Conservation (phyloP, 208 protist genomes). For the Trypanosoma vivax region DNA sequence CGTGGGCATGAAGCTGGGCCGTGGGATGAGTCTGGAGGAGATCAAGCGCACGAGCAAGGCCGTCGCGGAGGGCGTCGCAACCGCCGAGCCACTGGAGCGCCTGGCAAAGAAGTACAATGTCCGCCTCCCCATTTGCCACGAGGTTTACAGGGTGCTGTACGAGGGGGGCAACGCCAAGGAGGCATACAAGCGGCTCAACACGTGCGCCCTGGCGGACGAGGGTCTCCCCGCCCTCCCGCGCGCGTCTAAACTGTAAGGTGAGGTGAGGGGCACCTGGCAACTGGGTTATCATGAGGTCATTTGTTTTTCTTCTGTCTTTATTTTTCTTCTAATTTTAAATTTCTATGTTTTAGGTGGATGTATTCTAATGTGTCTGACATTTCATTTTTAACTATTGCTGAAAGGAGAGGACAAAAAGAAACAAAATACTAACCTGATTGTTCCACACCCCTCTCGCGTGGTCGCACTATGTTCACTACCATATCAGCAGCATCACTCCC, state of each 20-base stretch:
- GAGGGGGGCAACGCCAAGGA: conserved; percentile 25
- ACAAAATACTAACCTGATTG: too few species aligned
- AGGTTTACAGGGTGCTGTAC: conserved; percentile 72
- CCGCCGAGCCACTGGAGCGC: conserved; percentile 60
- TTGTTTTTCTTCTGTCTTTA: too few species aligned
- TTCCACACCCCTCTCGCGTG: too few species aligned
- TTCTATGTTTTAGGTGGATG: too few species aligned
- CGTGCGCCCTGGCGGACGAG: conserved; percentile 35
- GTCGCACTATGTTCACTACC: too few species aligned
- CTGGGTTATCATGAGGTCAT: too few species aligned
- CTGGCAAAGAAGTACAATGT: conserved; percentile 52
- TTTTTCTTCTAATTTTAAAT: too few species aligned
- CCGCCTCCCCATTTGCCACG: conserved; percentile 49
- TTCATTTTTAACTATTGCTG: too few species aligned
- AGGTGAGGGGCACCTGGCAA: too few species aligned
- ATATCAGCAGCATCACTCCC: too few species aligned
- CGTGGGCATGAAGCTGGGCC: conserved; percentile 67
- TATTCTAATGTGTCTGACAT: too few species aligned
- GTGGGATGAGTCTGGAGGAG: conserved; percentile 60
- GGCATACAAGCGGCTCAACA: conserved; percentile 21
- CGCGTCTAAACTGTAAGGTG: conserved; percentile 5
- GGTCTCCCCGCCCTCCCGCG: conserved; percentile 46
- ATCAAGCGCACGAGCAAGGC: conserved; percentile 57
- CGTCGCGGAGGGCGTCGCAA: conserved; percentile 75
- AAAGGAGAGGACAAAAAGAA: too few species aligned